These are phyloP conservation scores for Trichoderma harzianum DNA, from an alignment of 2,329 filamentous ascomycete genomes.

Conservation along the genomic window DNA sequence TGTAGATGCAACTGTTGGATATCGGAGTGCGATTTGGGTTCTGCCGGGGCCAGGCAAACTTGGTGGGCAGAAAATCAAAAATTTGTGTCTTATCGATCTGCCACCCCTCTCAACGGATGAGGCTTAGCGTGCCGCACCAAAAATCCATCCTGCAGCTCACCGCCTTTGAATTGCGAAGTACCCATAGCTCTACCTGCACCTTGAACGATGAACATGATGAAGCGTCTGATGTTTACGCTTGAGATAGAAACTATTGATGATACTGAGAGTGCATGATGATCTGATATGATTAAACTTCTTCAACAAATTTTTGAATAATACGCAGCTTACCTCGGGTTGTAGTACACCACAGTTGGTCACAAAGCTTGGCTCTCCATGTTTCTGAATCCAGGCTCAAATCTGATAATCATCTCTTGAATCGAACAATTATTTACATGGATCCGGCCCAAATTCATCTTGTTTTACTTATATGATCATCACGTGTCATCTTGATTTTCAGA, in stretches of 20 bases:
- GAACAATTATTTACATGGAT: accelerated
- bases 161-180: no score
- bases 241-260: background rate
- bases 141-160: conserved; percentile 26
- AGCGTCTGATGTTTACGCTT: background rate
- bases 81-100: conserved; percentile 40
- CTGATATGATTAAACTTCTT: background rate
- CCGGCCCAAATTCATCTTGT: background rate
- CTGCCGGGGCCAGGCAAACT: background rate
- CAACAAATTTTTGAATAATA: background rate
- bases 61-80: conserved; percentile 35
- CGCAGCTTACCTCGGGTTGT: background rate
- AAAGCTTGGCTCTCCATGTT: background rate
- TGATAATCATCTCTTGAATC: background rate
- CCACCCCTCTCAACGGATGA: conserved; percentile 34
- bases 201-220: background rate
- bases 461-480: background rate
- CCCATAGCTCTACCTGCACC: background rate
- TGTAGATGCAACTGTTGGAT: background rate
- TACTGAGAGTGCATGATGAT: background rate
- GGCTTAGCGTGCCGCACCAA: conserved; percentile 27
- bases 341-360: background rate
- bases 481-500: background rate
- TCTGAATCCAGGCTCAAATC: background rate
- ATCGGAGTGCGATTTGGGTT: background rate